Evolutionary conservation across 2,329 filamentous ascomycete genomes (phyloP).

Genomic region (Monosporascus sp.): DNA sequence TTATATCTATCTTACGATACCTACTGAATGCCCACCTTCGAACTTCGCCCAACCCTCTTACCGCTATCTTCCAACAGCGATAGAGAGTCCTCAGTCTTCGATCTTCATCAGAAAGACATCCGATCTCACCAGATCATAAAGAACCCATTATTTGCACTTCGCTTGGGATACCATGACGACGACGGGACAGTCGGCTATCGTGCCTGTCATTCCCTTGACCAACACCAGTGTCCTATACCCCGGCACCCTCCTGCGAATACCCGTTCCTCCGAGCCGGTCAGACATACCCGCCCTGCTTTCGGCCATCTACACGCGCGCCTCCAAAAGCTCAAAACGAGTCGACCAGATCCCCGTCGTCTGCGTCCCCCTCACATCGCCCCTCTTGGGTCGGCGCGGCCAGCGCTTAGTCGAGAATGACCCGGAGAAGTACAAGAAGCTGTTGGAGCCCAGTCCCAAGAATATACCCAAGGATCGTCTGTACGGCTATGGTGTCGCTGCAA

Average conservation of each 20-base stretch:
- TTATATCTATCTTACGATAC: too few species aligned
- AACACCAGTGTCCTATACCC: conserved; percentile 79
- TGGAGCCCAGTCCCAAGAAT: conserved; percentile 51
- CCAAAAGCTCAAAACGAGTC: conserved; percentile 59
- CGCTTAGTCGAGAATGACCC: conserved; percentile 64
- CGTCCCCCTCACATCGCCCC: conserved; percentile 74
- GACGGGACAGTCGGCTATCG: conserved; percentile 33
- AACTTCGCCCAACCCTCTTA: too few species aligned
- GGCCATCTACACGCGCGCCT: conserved; percentile 73
- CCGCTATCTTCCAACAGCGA: too few species aligned
- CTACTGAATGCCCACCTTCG: too few species aligned
- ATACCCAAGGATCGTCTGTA: conserved; percentile 71
- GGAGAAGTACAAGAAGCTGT: conserved; percentile 40
- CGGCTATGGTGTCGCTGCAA: conserved; percentile 74
- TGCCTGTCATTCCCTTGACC: conserved; percentile 79
- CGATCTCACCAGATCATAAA: too few species aligned
- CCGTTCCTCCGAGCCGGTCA: conserved; percentile 70
- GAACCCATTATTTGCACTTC: too few species aligned
- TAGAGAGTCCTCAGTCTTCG: too few species aligned
- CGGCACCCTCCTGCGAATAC: conserved; percentile 77
- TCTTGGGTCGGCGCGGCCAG: conserved; percentile 69
- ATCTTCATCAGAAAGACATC: too few species aligned
- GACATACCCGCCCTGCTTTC: conserved; percentile 87
- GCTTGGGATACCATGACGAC: conserved; percentile 18
- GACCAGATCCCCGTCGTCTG: conserved; percentile 76